phyloP scores from a whole-genome alignment of 805 yeast genomes.

The Yamadazyma phyllophila region DNA sequence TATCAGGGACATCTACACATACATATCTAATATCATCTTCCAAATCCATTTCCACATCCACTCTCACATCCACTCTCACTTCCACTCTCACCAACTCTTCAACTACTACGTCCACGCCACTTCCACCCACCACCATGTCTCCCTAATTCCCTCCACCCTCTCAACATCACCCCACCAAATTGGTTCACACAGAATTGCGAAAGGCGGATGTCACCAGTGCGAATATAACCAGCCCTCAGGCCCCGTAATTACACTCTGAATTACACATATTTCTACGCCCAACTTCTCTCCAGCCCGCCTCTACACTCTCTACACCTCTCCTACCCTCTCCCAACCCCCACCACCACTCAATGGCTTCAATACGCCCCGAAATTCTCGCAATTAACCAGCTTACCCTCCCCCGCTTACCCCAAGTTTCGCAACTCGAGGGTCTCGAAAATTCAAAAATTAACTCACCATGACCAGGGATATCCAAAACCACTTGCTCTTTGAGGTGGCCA shows the following conservation, averaged over 20 bases:
- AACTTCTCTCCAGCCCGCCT: not conserved
- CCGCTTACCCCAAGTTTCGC: slow-evolving; percentile 9
- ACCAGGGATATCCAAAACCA: slow-evolving; percentile 85
- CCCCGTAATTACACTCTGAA: not conserved
- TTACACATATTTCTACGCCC: not conserved
- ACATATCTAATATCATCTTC: too few species aligned
- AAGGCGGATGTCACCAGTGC: not conserved
- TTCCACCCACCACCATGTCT: not conserved
- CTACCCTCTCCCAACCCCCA: not conserved
- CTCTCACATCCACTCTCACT: too few species aligned
- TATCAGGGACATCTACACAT: too few species aligned
- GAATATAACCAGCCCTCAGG: not conserved
- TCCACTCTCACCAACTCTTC: too few species aligned
- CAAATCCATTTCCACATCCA: too few species aligned
- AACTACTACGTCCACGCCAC: too few species aligned
- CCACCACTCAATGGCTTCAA: not conserved
- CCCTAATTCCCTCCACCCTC: not conserved
- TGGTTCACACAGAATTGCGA: not conserved
- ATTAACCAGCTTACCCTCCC: not conserved
- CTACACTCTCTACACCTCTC: not conserved
- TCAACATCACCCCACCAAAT: not conserved
- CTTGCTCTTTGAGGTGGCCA: slow-evolving; percentile 87
- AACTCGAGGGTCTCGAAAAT: slow-evolving; percentile 1
- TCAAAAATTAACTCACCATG: slow-evolving; percentile 37
- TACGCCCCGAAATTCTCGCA: too few species aligned